Evolutionary conservation across 1,284 basidiomycete species (phyloP), one percentile per base, ranked within the genome.

Genomic region (Marasmius fiardii): DNA sequence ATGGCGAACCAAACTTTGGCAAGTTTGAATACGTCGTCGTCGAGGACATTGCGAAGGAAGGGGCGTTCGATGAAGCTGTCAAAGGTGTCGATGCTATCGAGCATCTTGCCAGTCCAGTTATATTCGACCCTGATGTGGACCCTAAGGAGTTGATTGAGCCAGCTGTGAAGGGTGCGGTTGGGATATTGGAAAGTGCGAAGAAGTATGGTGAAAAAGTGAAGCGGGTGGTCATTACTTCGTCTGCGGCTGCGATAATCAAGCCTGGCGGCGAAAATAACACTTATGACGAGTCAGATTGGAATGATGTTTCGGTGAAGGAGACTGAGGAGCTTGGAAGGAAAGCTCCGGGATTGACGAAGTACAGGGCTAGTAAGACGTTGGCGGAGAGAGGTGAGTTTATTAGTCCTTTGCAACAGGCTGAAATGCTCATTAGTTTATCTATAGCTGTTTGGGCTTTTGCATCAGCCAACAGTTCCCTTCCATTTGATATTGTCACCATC

Each of bases 171-270:
- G 77, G 77, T 12, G 78, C 77, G 1, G 54, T 73, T 5, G 68
- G 72, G 3, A 68, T 80, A 35, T 60, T 79, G 26, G 61, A 70
- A 28, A 75, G 73, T 56, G 69, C 69, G 3, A 52, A 68, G 1
- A 71, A 71, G 54, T 55, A 67, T 43, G 73, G 59, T n/a, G 26
- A 34, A 3, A 55, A 61, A 4, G 72, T 87, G 56, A 80, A 83
- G 65, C 77, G 87, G 3, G 73, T 92, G 47, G 81, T 90, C 11
- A 67, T 90, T 50, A 88, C 86, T 0, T 81, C 81, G 1, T 88
- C 86, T 2, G 71, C 74, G 53, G 84, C 81, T 0, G 71, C 85
- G 2, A 72, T 89, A 23, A 67, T 83, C 37, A 68, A 74, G 43
- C 58, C 69, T 2, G 55, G 61, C 0, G 21, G 65, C 6, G 62